phyloP scores from a whole-genome alignment of 129 eudicot genomes.

The Mikania micrantha region DNA sequence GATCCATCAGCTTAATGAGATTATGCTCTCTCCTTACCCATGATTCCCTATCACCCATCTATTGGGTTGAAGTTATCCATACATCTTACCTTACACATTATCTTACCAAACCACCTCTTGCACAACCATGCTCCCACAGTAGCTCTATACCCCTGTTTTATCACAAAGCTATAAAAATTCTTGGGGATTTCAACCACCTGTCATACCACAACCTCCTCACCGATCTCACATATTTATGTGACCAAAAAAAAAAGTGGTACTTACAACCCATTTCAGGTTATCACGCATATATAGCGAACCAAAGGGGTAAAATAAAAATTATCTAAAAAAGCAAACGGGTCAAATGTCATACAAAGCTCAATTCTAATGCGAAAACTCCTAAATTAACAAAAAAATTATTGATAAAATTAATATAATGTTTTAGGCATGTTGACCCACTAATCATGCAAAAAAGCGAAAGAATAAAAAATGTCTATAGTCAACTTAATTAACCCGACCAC shows the following conservation, averaged over 20 bases:
- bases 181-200: too few species aligned
- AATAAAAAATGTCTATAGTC: neutral
- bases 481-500: neutral
- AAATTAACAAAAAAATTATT: neutral
- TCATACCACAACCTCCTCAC: neutral
- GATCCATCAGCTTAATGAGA: too few species aligned
- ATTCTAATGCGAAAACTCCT: neutral
- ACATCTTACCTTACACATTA: too few species aligned
- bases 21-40: too few species aligned
- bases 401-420: neutral
- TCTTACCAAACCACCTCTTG: too few species aligned
- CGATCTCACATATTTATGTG: neutral
- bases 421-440: neutral
- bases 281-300: neutral
- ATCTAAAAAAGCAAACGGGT: neutral
- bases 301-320: neutral
- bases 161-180: too few species aligned
- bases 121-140: too few species aligned
- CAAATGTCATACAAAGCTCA: neutral
- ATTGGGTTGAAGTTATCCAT: too few species aligned
- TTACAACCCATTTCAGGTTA: neutral
- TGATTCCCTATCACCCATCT: too few species aligned
- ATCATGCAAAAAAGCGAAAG: neutral
- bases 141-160: too few species aligned
- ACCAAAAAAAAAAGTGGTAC: neutral